Evolutionary conservation across 208 protist species (phyloP).

Genomic region (Leishmania amazonensis): DNA sequence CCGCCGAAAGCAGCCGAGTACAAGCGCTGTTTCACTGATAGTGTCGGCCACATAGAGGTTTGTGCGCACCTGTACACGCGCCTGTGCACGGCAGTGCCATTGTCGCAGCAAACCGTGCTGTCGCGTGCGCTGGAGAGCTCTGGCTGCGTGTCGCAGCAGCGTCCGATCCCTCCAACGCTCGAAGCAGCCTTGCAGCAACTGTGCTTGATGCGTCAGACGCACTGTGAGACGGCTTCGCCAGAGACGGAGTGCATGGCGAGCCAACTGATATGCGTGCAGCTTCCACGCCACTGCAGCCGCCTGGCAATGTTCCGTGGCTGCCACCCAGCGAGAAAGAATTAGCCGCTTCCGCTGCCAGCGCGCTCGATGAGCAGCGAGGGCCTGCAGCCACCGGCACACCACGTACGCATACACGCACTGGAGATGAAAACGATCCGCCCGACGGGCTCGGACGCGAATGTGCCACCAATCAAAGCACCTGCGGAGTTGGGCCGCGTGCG

Average conservation of each 20-base stretch:
- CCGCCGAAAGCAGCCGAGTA: conserved; percentile 61
- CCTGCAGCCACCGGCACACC: conserved; percentile 13
- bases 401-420: conserved; percentile 5
- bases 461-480: conserved; percentile 20
- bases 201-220: background rate
- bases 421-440: conserved; percentile 14
- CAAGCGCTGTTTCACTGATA: conserved; percentile 63
- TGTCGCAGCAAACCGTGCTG: conserved; percentile 13
- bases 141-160: conserved; percentile 1
- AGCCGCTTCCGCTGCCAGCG: conserved; percentile 6
- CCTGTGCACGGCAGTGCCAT: conserved; percentile 24
- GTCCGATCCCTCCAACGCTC: conserved; percentile 27
- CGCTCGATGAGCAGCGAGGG: conserved; percentile 9
- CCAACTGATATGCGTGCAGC: conserved; percentile 2
- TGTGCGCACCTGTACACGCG: conserved; percentile 15
- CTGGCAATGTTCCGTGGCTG: background rate
- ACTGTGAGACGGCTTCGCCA: conserved; percentile 14
- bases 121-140: conserved; percentile 1
- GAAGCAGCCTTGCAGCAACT: conserved; percentile 31
- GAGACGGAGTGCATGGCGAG: conserved; percentile 11
- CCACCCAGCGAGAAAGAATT: conserved; percentile 17
- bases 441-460: conserved; percentile 3
- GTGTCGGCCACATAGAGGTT: conserved; percentile 62
- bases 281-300: conserved; percentile 11
- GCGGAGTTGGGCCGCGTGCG: conserved; percentile 9